Evolutionary conservation across 495 filamentous ascomycete species (phyloP).

Genomic region (Pyrenula massariospora): DNA sequence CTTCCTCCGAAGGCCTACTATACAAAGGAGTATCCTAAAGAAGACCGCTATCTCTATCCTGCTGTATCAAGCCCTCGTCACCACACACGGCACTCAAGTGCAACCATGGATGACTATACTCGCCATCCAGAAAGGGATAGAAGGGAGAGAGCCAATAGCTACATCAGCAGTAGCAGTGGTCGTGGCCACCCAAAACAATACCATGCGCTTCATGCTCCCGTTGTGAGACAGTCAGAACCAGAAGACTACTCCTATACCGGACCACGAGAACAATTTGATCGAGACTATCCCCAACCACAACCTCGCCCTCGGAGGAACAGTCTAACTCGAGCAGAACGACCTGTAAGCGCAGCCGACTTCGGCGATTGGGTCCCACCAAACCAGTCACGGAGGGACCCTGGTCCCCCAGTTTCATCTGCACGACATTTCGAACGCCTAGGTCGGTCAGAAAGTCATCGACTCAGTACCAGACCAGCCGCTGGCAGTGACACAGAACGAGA

Average conservation of each 20-base stretch:
- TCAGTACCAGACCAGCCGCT: conserved; percentile 12
- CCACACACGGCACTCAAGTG: conserved; percentile 20
- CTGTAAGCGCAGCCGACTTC: conserved; percentile 50
- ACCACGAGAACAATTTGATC: conserved; percentile 54
- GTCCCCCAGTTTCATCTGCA: conserved; percentile 43
- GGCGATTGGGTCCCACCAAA: conserved; percentile 39
- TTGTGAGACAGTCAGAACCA: not conserved
- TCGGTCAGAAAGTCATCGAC: conserved; percentile 21
- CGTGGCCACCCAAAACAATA: not conserved
- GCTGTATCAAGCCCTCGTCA: conserved; percentile 17
- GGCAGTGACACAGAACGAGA: conserved; percentile 18
- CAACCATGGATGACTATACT: conserved; percentile 11
- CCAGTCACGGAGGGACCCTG: conserved; percentile 29
- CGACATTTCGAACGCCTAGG: conserved; percentile 50
- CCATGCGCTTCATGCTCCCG: not conserved
- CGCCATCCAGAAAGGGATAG: not conserved
- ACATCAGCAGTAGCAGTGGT: not conserved
- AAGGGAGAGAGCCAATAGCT: not conserved
- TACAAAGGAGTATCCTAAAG: not conserved
- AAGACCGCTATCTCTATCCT: conserved; percentile 19
- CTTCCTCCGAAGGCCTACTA: conserved; percentile 9
- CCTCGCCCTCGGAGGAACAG: conserved; percentile 35
- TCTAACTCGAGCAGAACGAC: conserved; percentile 41
- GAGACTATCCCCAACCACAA: conserved; percentile 43
- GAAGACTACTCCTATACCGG: conserved; percentile 67